Evolutionary conservation across 345 rosid genomes (phyloP).

Genomic region (Arabidopsis suecica): DNA sequence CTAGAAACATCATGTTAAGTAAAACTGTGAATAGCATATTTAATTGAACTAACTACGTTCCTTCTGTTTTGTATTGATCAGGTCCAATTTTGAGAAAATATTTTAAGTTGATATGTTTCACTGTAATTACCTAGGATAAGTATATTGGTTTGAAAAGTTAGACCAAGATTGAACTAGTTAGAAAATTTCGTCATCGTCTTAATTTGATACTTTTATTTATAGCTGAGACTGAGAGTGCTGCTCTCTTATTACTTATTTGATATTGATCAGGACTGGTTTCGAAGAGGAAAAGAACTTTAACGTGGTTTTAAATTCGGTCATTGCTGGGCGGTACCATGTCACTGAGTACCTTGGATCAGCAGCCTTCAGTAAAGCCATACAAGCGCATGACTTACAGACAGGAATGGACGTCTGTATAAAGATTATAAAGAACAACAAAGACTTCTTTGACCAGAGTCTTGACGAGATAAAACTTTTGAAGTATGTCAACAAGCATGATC

Average conservation of each 20-base stretch:
- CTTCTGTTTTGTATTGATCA: slow-evolving; percentile 11
- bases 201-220: slow-evolving; percentile 5
- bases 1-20: neutral
- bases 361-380: slow-evolving; percentile 99
- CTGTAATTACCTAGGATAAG: neutral
- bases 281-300: slow-evolving; percentile 99
- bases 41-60: neutral
- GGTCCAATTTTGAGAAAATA: slow-evolving; percentile 2
- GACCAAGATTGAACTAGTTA: slow-evolving; percentile 10
- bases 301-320: slow-evolving; percentile 89
- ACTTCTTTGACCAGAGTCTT: slow-evolving; percentile 99
- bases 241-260: slow-evolving; percentile 31
- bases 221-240: slow-evolving; percentile 12
- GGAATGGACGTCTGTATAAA: slow-evolving; percentile 99
- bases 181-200: neutral
- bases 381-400: slow-evolving; percentile 98
- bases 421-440: slow-evolving; percentile 98
- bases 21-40: neutral
- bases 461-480: slow-evolving; percentile 99
- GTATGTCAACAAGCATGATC: slow-evolving; percentile 98
- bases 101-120: neutral
- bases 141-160: neutral
- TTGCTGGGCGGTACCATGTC: slow-evolving; percentile 98
- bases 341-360: slow-evolving; percentile 99
- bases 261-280: slow-evolving; percentile 89